A percentile compares a stretch with the other conserved stretches of the same genome.
Conservation (phyloP, 2,329 filamentous ascomycete genomes). For the Reticulascus tulasneorum region DNA sequence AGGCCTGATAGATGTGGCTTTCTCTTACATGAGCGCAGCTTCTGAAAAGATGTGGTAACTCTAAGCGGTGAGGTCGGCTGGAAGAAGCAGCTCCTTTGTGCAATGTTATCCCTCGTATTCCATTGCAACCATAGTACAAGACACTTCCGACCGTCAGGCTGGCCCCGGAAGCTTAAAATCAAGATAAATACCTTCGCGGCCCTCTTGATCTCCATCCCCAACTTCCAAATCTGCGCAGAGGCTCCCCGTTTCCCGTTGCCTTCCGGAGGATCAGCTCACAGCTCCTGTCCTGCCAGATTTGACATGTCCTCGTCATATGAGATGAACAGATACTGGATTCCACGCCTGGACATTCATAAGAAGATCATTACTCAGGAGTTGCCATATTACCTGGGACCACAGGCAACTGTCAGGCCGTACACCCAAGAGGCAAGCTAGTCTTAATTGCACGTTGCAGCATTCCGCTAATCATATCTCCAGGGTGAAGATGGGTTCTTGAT, state of each 20-base stretch:
- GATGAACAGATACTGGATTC: conserved; percentile 60
- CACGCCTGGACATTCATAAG: conserved; percentile 55
- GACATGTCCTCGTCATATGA: conserved; percentile 16
- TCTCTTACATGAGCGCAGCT: conserved; percentile 10
- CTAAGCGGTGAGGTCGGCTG: conserved; percentile 12
- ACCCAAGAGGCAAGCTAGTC: conserved; percentile 47
- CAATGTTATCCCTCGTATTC: conserved; percentile 8
- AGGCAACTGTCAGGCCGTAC: conserved; percentile 53
- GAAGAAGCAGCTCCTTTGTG: conserved; percentile 10
- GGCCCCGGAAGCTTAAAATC: conserved; percentile 6
- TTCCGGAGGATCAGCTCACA: conserved; percentile 3
- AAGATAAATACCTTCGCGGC: conserved; percentile 13
- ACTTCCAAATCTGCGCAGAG: conserved; percentile 1
- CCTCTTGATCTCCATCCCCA: conserved; percentile 9
- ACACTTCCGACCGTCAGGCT: too few relatives aligned
- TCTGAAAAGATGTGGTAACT: conserved; percentile 8
- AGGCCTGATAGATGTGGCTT: conserved; percentile 10
- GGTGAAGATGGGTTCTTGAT: conserved; percentile 60
- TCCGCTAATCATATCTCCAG: conserved; percentile 27
- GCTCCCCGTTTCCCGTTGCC: conserved; percentile 1
- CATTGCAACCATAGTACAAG: conserved; percentile 4
- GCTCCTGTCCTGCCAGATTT: not conserved
- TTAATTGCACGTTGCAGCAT: conserved; percentile 12
- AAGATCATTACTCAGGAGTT: conserved; percentile 57
- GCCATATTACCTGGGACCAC: conserved; percentile 54